Evolutionary conservation across 116 monocot species (phyloP).

Genomic region (Phalaenopsis hybrid): DNA sequence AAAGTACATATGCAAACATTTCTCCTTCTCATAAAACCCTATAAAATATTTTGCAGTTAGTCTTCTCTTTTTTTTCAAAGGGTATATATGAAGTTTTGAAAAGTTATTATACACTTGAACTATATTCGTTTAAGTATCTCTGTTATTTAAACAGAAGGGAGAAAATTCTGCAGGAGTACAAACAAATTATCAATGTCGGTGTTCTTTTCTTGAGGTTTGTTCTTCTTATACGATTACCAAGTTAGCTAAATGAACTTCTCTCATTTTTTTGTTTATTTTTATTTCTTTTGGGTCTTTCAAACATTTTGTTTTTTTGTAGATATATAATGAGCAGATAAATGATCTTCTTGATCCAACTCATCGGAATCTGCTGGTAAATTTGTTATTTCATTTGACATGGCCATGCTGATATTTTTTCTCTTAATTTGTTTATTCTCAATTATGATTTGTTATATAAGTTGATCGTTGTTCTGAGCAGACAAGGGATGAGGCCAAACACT

Average conservation of each 20-base stretch:
- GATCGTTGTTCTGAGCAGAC: conserved; percentile 28
- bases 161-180: conserved; percentile 31
- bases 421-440: background rate
- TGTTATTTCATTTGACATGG: background rate
- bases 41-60: background rate
- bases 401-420: background rate
- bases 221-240: background rate
- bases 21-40: background rate
- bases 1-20: background rate
- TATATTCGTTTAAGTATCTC: background rate
- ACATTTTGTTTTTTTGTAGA: conserved; percentile 24
- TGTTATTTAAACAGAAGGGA: conserved; percentile 32
- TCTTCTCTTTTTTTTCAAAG: background rate
- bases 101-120: background rate
- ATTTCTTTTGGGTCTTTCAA: background rate
- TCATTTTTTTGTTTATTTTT: background rate
- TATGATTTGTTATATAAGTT: background rate
- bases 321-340: conserved; percentile 70
- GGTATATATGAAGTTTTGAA: background rate
- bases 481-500: conserved; percentile 40
- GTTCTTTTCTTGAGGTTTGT: conserved; percentile 90
- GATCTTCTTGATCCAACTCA: conserved; percentile 76
- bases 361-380: conserved; percentile 56
- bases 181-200: conserved; percentile 65
- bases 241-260: background rate